These are phyloP conservation scores for Zygosaccharomyces pseudobailii DNA, from an alignment of 1,139 yeast genomes.

Conservation along the genomic window DNA sequence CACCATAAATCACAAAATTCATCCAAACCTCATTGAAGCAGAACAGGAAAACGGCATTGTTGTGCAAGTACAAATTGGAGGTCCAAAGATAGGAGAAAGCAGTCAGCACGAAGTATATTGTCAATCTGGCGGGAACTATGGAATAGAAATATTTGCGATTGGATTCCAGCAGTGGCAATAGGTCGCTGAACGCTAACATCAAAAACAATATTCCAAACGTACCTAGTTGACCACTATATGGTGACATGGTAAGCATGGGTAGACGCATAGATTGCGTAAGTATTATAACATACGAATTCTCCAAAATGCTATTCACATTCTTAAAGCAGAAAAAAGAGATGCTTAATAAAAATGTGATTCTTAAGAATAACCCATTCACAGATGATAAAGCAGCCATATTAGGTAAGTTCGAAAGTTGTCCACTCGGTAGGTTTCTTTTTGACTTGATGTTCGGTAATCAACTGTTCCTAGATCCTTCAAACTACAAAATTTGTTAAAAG, in stretches of 20 bases:
- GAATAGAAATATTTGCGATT: slow-evolving; percentile 58
- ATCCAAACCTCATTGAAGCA: slow-evolving; percentile 70
- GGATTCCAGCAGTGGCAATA: slow-evolving; percentile 54
- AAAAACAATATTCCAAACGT: slow-evolving; percentile 44
- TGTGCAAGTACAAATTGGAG: slow-evolving; percentile 46
- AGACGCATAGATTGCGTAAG: slow-evolving; percentile 37
- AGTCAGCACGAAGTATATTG: slow-evolving; percentile 50
- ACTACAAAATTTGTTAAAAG: neutral
- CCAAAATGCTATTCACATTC: slow-evolving; percentile 40
- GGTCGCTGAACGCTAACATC: slow-evolving; percentile 46
- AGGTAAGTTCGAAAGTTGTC: no score
- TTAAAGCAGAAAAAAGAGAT: slow-evolving; percentile 43
- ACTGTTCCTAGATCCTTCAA: no score
- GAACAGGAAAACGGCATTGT: slow-evolving; percentile 57
- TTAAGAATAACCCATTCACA: slow-evolving; percentile 43
- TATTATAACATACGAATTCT: slow-evolving; percentile 48
- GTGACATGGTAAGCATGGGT: slow-evolving; percentile 39
- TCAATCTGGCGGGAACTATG: slow-evolving; percentile 62
- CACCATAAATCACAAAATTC: slow-evolving; percentile 57
- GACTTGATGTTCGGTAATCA: no score
- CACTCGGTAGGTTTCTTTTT: no score
- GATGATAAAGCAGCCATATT: slow-evolving; percentile 58
- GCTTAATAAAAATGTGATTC: slow-evolving; percentile 45
- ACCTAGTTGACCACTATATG: slow-evolving; percentile 49
- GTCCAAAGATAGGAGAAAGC: slow-evolving; percentile 35